Evolutionary conservation across 352 stramenopile genomes (phyloP).

Genomic region (Lagenidium giganteum): DNA sequence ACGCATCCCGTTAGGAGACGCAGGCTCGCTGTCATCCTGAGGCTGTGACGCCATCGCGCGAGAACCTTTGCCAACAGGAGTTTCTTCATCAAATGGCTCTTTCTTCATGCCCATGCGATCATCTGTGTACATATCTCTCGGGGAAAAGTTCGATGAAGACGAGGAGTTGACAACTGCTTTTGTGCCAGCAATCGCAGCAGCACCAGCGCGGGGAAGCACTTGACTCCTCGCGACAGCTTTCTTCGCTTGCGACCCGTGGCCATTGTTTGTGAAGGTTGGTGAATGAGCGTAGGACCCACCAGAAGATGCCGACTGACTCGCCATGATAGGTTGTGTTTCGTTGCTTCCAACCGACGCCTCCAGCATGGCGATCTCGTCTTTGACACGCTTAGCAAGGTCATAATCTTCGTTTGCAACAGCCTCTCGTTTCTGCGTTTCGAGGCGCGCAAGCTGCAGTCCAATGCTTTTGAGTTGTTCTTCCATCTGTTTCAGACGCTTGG

Average conservation of each 20-base stretch:
- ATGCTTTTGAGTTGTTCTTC: constrained; percentile 89
- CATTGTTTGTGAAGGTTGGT: constrained; percentile 7
- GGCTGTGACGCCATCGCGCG: too few relatives aligned
- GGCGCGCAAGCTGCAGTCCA: constrained; percentile 78
- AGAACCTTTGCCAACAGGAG: constrained; percentile 2
- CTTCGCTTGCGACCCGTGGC: background rate
- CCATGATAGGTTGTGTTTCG: constrained; percentile 52
- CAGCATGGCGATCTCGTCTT: constrained; percentile 78
- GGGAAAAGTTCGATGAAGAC: constrained; percentile 48
- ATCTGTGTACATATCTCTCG: constrained; percentile 62
- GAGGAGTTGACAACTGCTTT: constrained; percentile 12
- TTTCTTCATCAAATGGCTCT: constrained; percentile 3
- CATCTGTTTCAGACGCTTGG: constrained; percentile 76
- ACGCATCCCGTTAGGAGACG: constrained; percentile 11
- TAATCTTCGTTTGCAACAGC: constrained; percentile 91
- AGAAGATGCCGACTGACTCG: constrained; percentile 1
- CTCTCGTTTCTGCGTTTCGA: constrained; percentile 85
- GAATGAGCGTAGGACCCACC: constrained; percentile 9
- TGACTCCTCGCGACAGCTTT: constrained; percentile 27
- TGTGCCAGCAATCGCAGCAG: constrained; percentile 21
- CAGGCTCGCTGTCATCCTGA: constrained; percentile 23
- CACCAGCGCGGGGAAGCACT: constrained; percentile 35
- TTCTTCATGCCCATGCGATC: constrained; percentile 18
- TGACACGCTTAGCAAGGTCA: constrained; percentile 87
- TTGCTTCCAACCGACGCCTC: constrained; percentile 59